Evolutionary conservation across 768 basidiomycete genomes (phyloP), one percentile per base, ranked within the genome.

Genomic region (Lentinula edodes): DNA sequence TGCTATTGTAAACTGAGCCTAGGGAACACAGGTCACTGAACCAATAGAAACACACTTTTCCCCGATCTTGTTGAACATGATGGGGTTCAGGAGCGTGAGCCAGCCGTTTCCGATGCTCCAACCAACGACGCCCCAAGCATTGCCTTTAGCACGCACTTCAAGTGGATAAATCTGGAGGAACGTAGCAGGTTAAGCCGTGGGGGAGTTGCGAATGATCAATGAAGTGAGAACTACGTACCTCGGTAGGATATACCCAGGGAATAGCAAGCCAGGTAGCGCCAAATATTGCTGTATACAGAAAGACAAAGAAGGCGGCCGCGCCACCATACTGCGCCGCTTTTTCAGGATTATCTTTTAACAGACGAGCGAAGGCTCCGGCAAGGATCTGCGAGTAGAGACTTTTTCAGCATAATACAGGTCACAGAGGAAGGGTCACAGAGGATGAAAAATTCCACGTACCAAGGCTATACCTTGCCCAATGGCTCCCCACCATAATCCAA

Each of bases 251-350:
- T 2, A 73, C 73, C 71, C 73, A 74, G 2, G 77, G 77, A 58
- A 78, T 78, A 6, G 77, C 77, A 39, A 78, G 68, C 78, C 78
- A 79, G n/a, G 78, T 79, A 41, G 77, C 78, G 39, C 77, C 78
- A 66, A 78, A 79, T 16, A 77, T 64, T 13, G 73, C 72, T 0
- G 77, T 79, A 64, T 78, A 79, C 35, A 75, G 59, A 68, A 79
- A 79, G 35, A 79, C 73, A 68, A 78, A 78, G 63, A 76, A 72
- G 5, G 77, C 78, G 0, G 77, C 76, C 0, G 77, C 77, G 28
- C 75, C 77, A 28, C 77, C 78, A 66, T 76, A 79, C 59, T 71
- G 63, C 3, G 72, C 62, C 0, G 76, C 72, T 58, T 74, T 73
- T 7, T 76, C 77, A n/a, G 78, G 76, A 63, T 74, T 60, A 58